These are phyloP conservation scores for Neofusicoccum parvum DNA, from an alignment of 2,329 filamentous ascomycete species.

Conservation along the genomic window DNA sequence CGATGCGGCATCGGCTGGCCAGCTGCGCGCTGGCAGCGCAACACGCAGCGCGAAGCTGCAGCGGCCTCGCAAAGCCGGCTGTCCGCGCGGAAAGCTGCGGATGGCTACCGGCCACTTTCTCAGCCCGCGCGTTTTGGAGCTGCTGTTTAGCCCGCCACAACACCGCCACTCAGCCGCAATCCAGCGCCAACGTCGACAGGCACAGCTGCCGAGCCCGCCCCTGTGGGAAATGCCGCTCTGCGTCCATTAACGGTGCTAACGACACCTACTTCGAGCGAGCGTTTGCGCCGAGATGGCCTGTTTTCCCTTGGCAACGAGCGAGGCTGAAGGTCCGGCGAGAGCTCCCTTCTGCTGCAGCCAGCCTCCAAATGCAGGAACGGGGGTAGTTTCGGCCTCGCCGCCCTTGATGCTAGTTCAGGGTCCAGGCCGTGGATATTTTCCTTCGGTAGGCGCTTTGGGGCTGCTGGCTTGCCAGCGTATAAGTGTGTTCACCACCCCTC, in stretches of 20 bases:
- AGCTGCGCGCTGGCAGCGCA: too few species aligned
- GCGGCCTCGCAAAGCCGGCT: too few species aligned
- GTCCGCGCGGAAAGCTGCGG: neutral
- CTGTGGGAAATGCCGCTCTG: neutral
- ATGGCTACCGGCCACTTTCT: neutral
- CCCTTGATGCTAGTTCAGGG: too few species aligned
- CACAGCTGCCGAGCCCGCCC: neutral
- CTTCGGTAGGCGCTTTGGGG: too few species aligned
- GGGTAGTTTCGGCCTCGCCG: neutral
- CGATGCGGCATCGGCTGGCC: too few species aligned
- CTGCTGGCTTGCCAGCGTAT: neutral
- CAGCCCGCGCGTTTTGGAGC: neutral
- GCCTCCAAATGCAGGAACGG: neutral
- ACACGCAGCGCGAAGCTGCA: too few species aligned
- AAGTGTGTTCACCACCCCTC: neutral
- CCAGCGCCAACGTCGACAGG: neutral
- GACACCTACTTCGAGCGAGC: neutral
- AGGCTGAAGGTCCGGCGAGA: neutral
- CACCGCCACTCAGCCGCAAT: slow-evolving; percentile 16
- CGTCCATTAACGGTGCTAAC: too few species aligned
- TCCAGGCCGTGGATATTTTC: too few species aligned
- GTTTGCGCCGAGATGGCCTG: neutral
- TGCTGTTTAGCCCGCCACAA: slow-evolving; percentile 2
- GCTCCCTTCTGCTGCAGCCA: neutral
- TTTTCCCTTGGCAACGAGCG: neutral